Evolutionary conservation across 805 yeast species (phyloP), one percentile per base, ranked within the genome.

Genomic region (Yamadazyma phyllophila): DNA sequence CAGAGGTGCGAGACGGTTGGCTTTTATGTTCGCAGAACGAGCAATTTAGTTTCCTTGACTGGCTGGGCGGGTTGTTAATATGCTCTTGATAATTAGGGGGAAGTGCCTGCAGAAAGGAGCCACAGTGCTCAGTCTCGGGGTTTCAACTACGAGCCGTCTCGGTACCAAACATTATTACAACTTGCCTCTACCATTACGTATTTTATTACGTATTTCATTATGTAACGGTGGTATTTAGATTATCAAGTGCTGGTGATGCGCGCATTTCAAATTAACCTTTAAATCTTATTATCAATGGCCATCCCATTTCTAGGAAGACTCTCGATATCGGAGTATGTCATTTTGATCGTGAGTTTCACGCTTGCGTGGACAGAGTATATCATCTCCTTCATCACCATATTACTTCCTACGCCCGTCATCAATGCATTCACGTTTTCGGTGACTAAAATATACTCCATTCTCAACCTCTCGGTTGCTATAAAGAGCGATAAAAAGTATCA

Each of bases 331-430:
- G 84, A 81, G 55, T 77, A 82, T 73, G 73, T 78, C 2, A 61
- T 78, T 9, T 69, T 77, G 10, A 38, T 69, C 3, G 43, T 69
- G 0, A 74, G 80, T 8, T 62, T 81, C 41, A 14, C 72, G 6
- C 58, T 77, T 20, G 74, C 80, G 1, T 78, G 81, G 71, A 36
- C 71, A 2, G 86, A 81, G 52, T 73, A 71, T 39, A 52, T 75
- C 9, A 54, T 75, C 12, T 65, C 81, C 2, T 43, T 71, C 36
- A 65, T 79, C 41, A 71, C 83, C 2, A 58, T 61, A 37, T 42
- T 73, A 3, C 64, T 81, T 2, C 86, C 86, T 2, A 53, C 54
- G 2, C 54, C 66, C 1, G 57, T 78, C 12, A 68, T 79, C 15
- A 51, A 58, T 2, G 44, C 62, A 8, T 67, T 64, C 46, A 71